Conservation (phyloP, 2,329 filamentous ascomycete genomes). For the Colletotrichum orbiculare region DNA sequence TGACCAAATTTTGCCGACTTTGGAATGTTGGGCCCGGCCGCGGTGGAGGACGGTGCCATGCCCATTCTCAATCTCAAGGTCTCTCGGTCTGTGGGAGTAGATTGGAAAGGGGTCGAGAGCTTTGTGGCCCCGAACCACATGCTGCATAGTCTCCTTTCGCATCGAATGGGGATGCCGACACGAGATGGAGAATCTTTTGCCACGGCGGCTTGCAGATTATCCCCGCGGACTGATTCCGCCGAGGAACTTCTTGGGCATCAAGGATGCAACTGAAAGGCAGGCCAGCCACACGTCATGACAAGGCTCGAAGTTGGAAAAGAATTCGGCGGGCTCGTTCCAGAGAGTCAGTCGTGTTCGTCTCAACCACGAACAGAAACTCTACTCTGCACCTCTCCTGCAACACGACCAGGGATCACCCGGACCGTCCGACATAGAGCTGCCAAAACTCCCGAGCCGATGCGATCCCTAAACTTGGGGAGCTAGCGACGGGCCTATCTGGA, state of each 20-base stretch:
- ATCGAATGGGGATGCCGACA: too few species aligned
- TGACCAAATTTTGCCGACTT: conserved; percentile 13
- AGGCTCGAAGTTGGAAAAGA: too few species aligned
- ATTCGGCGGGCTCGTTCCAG: background rate
- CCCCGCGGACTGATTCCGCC: too few species aligned
- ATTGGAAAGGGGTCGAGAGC: conserved; percentile 15
- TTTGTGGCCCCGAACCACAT: background rate
- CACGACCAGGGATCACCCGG: background rate
- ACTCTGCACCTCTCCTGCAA: background rate
- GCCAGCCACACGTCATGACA: too few species aligned
- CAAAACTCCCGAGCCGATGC: conserved; percentile 5
- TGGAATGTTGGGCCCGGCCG: background rate
- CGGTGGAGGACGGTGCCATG: background rate
- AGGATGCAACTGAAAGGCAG: background rate
- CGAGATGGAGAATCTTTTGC: too few species aligned
- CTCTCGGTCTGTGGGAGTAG: conserved; percentile 27
- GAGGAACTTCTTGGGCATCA: background rate
- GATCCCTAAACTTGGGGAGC: conserved; percentile 12
- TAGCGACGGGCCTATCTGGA: conserved; percentile 6
- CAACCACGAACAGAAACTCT: conserved; percentile 1
- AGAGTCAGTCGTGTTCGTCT: conserved; percentile 16
- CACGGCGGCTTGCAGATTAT: too few species aligned
- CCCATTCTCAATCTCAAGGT: background rate
- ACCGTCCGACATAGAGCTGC: conserved; percentile 1
- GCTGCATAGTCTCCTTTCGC: too few species aligned